Conservation (phyloP, 2,329 filamentous ascomycete species). For the Talaromyces amestolkiae region DNA sequence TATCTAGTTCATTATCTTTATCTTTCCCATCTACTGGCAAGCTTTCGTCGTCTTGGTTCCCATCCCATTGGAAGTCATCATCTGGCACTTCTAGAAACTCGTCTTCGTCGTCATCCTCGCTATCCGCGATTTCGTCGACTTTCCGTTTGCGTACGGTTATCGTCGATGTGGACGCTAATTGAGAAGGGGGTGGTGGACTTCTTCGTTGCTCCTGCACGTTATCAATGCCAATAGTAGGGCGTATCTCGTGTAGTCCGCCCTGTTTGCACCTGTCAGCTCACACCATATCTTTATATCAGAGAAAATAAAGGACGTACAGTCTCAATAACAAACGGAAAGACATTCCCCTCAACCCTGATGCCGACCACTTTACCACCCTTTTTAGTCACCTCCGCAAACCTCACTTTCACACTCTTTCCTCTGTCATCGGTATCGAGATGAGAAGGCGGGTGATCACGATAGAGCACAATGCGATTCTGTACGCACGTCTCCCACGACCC, state of each 20-base stretch:
- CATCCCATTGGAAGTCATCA: slow-evolving; percentile 6
- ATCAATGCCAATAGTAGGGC: not conserved
- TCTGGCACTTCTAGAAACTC: slow-evolving; percentile 1
- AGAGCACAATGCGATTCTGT: slow-evolving; percentile 70
- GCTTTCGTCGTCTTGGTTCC: not conserved
- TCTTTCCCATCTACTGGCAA: not conserved
- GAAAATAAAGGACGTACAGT: slow-evolving; percentile 28
- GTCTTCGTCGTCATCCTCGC: slow-evolving; percentile 35
- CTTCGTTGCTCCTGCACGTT: not conserved
- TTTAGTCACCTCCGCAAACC: slow-evolving; percentile 66
- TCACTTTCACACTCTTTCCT: slow-evolving; percentile 41
- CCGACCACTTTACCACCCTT: slow-evolving; percentile 52
- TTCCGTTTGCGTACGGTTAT: slow-evolving; percentile 40
- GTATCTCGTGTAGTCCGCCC: slow-evolving; percentile 13
- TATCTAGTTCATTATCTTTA: not conserved
- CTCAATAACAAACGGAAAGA: slow-evolving; percentile 42
- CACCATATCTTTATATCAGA: no score
- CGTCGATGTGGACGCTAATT: slow-evolving; percentile 15
- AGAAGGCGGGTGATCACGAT: slow-evolving; percentile 65
- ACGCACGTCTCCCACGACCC: slow-evolving; percentile 78
- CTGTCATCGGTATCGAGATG: slow-evolving; percentile 27
- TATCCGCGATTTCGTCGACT: slow-evolving; percentile 44
- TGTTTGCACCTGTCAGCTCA: not conserved
- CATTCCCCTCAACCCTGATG: slow-evolving; percentile 29
- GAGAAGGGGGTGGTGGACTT: not conserved